Base-by-base conservation (phyloP, 2,329 filamentous ascomycete genomes). In the Colletotrichum plurivorum region DNA sequence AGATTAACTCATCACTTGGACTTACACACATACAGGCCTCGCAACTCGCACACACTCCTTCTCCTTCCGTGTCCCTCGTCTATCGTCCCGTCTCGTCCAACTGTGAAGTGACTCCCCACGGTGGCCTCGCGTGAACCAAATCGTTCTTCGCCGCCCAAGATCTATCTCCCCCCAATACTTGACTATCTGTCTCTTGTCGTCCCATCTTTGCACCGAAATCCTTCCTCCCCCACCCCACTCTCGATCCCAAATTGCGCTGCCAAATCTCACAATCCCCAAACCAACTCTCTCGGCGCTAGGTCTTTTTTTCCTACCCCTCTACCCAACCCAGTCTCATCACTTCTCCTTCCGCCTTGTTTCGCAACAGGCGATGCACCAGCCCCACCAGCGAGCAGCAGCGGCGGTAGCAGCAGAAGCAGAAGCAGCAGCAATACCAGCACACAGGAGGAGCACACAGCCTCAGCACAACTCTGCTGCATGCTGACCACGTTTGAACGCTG, bases 221-320 rank as follows among this genome's bases (percentile, higher is more conserved):
- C 20, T 45, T 22, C n/a, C 20, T 10, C 27, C 31, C 41, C 20
- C 27, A 16, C 36, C 39, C 27, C 53, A 18, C 52, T 55, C 53
- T 56, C 53, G 16, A 25, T 45, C 54, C 18, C 45, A n/a, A 46
- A 46, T 46, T 15, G 16, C 60, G 22, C 51, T 49, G 61, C 66
- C 55, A 45, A 51, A 60, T 41, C 56, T 56, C 51, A 52, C 66
- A 69, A 27, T 52, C 48, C 62, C 62, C 66, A 69, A 69, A 66
- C 64, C 66, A 69, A 69, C 66, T 69, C 55, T 69, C 66, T 69
- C 66, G 66, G 66, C 66, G 66, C 66, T 69, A 41, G 66, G 66
- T 69, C 61, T 6, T 52, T 43, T 51, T 59, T 43, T 46, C 15
- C 53, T 45, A 49, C n/a, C 46, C 10, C 31, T 36, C 31, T 36